Percentiles rank a stretch among this genome's conserved stretches.
These are phyloP conservation scores for Phialocephala subalpina DNA, from an alignment of 2,329 filamentous ascomycete species.

Conservation along the genomic window DNA sequence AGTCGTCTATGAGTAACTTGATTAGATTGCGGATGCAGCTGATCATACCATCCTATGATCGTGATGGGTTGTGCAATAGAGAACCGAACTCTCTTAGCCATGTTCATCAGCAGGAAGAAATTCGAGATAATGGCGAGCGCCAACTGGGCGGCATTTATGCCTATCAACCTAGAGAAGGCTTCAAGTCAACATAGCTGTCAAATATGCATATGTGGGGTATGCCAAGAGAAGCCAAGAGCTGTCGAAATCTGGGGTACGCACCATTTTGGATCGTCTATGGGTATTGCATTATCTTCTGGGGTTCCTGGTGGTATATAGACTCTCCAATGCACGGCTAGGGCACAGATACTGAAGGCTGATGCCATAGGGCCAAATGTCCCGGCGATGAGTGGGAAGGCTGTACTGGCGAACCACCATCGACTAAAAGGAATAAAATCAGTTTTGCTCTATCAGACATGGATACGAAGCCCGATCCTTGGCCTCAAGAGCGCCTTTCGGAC, in stretches of 20 bases:
- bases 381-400: conserved; percentile 79
- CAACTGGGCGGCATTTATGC: conserved; percentile 81
- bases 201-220: neutral
- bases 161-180: conserved; percentile 63
- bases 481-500: neutral
- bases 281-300: conserved; percentile 60
- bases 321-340: conserved; percentile 83
- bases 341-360: conserved; percentile 87
- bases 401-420: conserved; percentile 68
- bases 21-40: neutral
- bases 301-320: conserved; percentile 59
- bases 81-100: conserved; percentile 82
- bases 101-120: conserved; percentile 84
- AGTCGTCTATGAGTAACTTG: neutral
- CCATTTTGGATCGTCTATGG: conserved; percentile 75
- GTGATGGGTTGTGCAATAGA: conserved; percentile 83
- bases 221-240: conserved; percentile 28
- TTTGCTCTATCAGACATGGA: neutral
- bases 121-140: conserved; percentile 81
- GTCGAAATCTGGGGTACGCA: conserved; percentile 43
- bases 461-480: neutral
- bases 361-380: conserved; percentile 87
- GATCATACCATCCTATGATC: conserved; percentile 76
- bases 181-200: neutral
- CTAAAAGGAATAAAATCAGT: conserved; percentile 18